Conservation (phyloP, 805 yeast species). For the Hanseniaspora thailandica region DNA sequence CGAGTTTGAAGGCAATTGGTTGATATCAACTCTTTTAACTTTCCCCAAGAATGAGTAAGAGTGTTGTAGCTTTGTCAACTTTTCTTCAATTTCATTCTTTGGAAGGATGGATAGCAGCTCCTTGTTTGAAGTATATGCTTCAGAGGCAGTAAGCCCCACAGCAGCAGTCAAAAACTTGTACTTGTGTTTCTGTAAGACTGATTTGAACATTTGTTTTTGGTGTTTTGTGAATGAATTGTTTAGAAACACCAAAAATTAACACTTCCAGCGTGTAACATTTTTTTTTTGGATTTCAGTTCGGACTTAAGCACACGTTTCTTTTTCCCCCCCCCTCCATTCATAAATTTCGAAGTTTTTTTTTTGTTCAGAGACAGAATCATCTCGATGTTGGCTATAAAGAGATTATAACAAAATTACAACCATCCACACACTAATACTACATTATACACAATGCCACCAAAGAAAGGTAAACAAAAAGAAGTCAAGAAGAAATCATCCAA, state of each 20-base stretch:
- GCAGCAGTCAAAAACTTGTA: neutral
- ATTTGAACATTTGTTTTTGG: neutral
- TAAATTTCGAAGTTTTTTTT: too few species aligned
- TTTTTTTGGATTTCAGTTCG: too few species aligned
- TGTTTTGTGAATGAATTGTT: neutral
- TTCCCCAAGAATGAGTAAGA: slow-evolving; percentile 63
- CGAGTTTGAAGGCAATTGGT: slow-evolving; percentile 80
- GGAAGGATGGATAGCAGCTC: slow-evolving; percentile 38
- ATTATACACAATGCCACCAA: slow-evolving; percentile 58
- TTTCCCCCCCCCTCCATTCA: too few species aligned
- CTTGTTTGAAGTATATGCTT: neutral
- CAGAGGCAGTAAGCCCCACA: neutral
- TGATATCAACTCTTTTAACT: slow-evolving; percentile 72
- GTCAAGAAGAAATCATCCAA: slow-evolving; percentile 48
- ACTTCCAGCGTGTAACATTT: too few species aligned
- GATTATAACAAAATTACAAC: too few species aligned
- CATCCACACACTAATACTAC: neutral
- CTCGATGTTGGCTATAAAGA: too few species aligned
- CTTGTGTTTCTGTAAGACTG: neutral
- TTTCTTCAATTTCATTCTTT: slow-evolving; percentile 60
- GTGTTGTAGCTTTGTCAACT: slow-evolving; percentile 64
- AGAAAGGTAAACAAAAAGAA: slow-evolving; percentile 42
- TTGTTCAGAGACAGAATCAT: too few species aligned
- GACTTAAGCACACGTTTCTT: too few species aligned
- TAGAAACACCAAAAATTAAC: too few species aligned